Evolutionary conservation across 2,329 filamentous ascomycete species (phyloP), one percentile per base, ranked within the genome.

Genomic region (Xylariaceae sp.): DNA sequence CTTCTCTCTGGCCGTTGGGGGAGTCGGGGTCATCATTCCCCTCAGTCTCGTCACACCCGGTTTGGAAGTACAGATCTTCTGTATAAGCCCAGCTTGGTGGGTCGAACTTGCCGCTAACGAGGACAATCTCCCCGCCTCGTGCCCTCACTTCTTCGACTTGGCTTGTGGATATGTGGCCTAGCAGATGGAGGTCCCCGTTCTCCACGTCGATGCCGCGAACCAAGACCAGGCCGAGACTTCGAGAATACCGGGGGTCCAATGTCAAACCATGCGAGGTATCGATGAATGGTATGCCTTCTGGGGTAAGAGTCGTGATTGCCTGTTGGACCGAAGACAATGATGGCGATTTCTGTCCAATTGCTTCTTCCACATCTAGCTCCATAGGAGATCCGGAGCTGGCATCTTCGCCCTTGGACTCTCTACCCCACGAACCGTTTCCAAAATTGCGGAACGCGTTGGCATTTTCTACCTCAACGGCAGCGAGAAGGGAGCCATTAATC

Each of bases 401-500:
- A 5, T 36, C 43, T 9, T 28, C 32, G 4, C n/a, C n/a, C 27
- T 16, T 52, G 14, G 15, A 48, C 47, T 44, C 46, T 51, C 37
- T 45, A 14, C 50, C 49, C n/a, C 41, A 16, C 9, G 6, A 18
- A n/a, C 29, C 2, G 9, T 34, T 38, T 11, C 26, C 31, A 21
- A 47, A 33, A 12, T 28, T n/a, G 15, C 65, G 59, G 38, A 81
- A 73, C 2, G 77, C 77, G 15, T 56, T 58, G 0, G 57, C 44
- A 15, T 72, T 70, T 36, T 84, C 75, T 6, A 85, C 64, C 19
- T 73, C 70, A 0, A 87, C 76, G 5, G 85, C 65, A 0, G 83
- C 80, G 0, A 90, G 62, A 0, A 88, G 57, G n/a, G 76, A 74
- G 12, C 85, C 85, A 48, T 85, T 81, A 30, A 90, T 74, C 0